Conservation (phyloP, 768 basidiomycete species). For the Auricularia cornea region DNA sequence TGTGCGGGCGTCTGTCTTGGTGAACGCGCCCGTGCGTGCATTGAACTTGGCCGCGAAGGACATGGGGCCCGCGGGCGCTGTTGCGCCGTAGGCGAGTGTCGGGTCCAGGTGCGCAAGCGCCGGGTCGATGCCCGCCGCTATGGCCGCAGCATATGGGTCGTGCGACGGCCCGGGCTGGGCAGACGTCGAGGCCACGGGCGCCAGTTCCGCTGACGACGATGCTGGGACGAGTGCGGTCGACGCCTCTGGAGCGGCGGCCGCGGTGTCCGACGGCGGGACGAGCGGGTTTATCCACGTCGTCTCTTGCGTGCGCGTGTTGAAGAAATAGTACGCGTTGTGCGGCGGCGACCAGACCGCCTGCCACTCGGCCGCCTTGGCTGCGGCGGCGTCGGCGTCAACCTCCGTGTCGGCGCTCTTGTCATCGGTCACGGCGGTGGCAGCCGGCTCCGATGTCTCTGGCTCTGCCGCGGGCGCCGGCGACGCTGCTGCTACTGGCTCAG, state of each 20-base stretch:
- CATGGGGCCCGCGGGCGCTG: slow-evolving; percentile 20
- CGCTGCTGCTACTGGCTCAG: slow-evolving; percentile 8
- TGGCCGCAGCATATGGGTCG: slow-evolving; percentile 41
- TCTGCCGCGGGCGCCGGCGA: slow-evolving; percentile 8
- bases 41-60: slow-evolving; percentile 36
- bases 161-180: slow-evolving; percentile 45
- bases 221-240: neutral
- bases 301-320: slow-evolving; percentile 63
- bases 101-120: slow-evolving; percentile 75
- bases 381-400: too few species aligned
- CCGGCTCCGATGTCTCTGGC: slow-evolving; percentile 3
- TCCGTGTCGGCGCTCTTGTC: slow-evolving; percentile 1
- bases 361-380: slow-evolving; percentile 40
- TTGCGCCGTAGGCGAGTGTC: slow-evolving; percentile 34
- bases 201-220: slow-evolving; percentile 15
- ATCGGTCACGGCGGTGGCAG: slow-evolving; percentile 12
- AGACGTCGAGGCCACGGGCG: slow-evolving; percentile 13
- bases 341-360: slow-evolving; percentile 75
- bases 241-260: neutral
- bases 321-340: slow-evolving; percentile 81
- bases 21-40: slow-evolving; percentile 70
- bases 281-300: slow-evolving; percentile 83
- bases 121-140: slow-evolving; percentile 78
- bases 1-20: slow-evolving; percentile 56
- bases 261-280: slow-evolving; percentile 8